Conservation (phyloP, 2,329 filamentous ascomycete species). For the Graphilbum ipis-grandicollis region DNA sequence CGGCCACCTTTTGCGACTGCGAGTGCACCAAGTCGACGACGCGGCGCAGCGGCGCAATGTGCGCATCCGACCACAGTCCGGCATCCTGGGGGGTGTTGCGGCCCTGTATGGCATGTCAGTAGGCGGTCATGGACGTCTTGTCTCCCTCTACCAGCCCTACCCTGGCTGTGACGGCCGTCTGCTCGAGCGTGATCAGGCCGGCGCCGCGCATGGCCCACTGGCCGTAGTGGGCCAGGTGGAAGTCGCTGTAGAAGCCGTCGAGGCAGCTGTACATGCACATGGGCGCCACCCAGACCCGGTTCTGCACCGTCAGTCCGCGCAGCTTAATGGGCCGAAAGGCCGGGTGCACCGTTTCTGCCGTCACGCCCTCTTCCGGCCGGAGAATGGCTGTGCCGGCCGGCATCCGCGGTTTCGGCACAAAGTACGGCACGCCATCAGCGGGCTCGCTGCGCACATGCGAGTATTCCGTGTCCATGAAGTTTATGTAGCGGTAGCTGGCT, state of each 20-base stretch:
- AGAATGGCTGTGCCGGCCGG: conserved; percentile 18
- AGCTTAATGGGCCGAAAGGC: conserved; percentile 27
- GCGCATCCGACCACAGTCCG: conserved; percentile 19
- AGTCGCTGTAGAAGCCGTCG: conserved; percentile 20
- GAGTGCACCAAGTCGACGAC: conserved; percentile 25
- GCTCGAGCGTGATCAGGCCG: conserved; percentile 5
- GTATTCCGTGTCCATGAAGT: too few species aligned
- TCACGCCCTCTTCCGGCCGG: conserved; percentile 13
- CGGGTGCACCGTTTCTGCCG: conserved; percentile 16
- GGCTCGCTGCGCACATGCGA: conserved; percentile 7
- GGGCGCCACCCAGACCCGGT: conserved; percentile 26
- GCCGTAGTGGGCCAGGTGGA: conserved; percentile 16
- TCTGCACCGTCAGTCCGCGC: conserved; percentile 23
- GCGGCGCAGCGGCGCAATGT: conserved; percentile 16
- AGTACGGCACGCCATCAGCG: conserved; percentile 22
- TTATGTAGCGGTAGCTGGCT: too few species aligned
- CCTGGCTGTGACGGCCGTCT: conserved; percentile 18
- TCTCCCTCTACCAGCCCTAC: neutral
- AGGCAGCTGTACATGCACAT: conserved; percentile 28
- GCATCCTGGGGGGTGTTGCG: conserved; percentile 18
- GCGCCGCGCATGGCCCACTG: neutral
- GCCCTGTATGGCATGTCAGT: conserved; percentile 16
- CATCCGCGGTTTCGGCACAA: conserved; percentile 21
- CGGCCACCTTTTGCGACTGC: conserved; percentile 47
- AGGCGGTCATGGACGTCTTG: neutral